A percentile compares a stretch with the other conserved stretches of the same genome.
Evolutionary conservation across 192 early-diverging fungal species (phyloP).

Genomic region (Coemansia guatemalensis): DNA sequence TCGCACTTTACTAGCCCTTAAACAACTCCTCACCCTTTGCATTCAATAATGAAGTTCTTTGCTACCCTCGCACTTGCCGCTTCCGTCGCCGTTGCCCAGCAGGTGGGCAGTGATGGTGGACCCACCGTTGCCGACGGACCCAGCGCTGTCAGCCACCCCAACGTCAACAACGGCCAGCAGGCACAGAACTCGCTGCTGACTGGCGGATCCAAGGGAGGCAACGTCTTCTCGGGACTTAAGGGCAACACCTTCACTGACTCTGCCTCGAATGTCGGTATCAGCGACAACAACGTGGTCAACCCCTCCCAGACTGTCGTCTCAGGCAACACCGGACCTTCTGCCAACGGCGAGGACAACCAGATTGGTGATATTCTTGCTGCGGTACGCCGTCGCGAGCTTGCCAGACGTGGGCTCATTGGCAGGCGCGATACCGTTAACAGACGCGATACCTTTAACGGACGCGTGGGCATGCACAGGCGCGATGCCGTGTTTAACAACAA

Average conservation of each 20-base stretch:
- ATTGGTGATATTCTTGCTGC: conserved; percentile 27
- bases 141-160: conserved; percentile 31
- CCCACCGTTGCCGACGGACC: conserved; percentile 21
- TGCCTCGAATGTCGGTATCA: conserved; percentile 26
- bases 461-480: conserved; percentile 24
- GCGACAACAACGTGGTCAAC: conserved; percentile 46
- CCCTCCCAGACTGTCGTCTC: conserved; percentile 19
- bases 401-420: no score
- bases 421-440: no score
- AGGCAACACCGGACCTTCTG: conserved; percentile 39
- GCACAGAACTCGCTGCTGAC: conserved; percentile 28
- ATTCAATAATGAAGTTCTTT: conserved; percentile 25
- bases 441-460: neutral
- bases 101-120: conserved; percentile 24
- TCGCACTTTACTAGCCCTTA: neutral
- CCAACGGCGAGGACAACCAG: conserved; percentile 40
- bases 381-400: conserved; percentile 1
- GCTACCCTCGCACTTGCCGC: conserved; percentile 21
- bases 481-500: conserved; percentile 43
- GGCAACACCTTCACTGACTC: conserved; percentile 33
- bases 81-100: conserved; percentile 33
- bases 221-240: conserved; percentile 17
- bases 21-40: neutral
- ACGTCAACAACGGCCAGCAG: conserved; percentile 47
- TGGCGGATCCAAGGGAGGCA: conserved; percentile 28